Conservation (phyloP, 2,329 filamentous ascomycete genomes). For the Byssothecium circinans region DNA sequence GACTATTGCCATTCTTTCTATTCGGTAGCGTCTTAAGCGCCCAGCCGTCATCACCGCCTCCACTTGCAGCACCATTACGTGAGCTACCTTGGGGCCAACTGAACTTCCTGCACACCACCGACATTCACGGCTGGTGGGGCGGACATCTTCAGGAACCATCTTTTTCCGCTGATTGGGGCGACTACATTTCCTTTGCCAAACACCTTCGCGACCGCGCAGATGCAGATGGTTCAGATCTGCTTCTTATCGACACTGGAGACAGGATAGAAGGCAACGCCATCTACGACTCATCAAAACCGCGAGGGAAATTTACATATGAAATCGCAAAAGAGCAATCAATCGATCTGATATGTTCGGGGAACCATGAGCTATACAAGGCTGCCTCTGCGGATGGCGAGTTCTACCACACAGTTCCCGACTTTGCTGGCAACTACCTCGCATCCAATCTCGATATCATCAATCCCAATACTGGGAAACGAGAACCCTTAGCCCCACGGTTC, state of each 20-base stretch:
- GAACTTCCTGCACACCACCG: conserved; percentile 42
- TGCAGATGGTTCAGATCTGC: conserved; percentile 74
- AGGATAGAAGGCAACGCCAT: conserved; percentile 92
- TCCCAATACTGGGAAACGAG: conserved; percentile 67
- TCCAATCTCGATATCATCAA: conserved; percentile 91
- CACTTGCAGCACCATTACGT: conserved; percentile 78
- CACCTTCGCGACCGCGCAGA: conserved; percentile 81
- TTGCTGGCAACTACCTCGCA: conserved; percentile 76
- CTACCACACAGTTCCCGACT: conserved; percentile 78
- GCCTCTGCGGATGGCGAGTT: conserved; percentile 79
- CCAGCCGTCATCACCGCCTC: conserved; percentile 79
- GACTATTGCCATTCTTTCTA: conserved; percentile 17
- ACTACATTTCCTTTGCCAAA: conserved; percentile 90
- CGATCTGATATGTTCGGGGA: conserved; percentile 84
- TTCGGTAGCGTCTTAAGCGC: conserved; percentile 53
- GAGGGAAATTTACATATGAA: conserved; percentile 84
- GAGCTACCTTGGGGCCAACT: conserved; percentile 88
- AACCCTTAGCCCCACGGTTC: conserved; percentile 79
- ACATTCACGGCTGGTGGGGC: conserved; percentile 93
- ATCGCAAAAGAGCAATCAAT: conserved; percentile 82
- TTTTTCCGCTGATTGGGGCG: conserved; percentile 95
- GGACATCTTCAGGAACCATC: conserved; percentile 91
- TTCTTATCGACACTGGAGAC: conserved; percentile 96
- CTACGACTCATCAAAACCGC: conserved; percentile 85
- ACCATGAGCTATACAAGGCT: conserved; percentile 89